Evolutionary conservation across 371 early-diverging fungal species (phyloP), one percentile per base, ranked within the genome.

Genomic region (Mucor lusitanicus): DNA sequence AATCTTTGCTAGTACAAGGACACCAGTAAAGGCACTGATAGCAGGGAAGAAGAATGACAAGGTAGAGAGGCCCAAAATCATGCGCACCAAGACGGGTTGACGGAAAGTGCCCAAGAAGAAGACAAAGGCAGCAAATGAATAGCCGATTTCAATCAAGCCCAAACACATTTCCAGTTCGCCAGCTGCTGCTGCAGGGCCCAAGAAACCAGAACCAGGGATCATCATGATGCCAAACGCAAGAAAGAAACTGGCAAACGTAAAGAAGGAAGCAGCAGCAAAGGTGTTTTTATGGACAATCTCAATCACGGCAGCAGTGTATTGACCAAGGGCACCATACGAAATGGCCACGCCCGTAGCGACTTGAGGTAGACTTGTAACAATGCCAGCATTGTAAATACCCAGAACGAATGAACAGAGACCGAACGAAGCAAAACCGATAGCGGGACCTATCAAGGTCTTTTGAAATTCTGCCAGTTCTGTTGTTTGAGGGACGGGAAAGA

Each of bases 191-290:
- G 68, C 67, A 12, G 68, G 57, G 3, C 56, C 67, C 25, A 76
- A 39, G 23, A 76, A 71, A 8, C 76, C 79, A 17, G 69, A 50
- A 7, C 55, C 21, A 19, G 67, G 68, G 21, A 60, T 33, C 53
- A 79, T 69, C 74, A 79, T 71, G 30, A 76, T 72, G 39, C 74
- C 74, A 30, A 72, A 79, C 3, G 79, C 54, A n/a, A 79, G 68
- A 37, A 65, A 79, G 59, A 79, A 79, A n/a, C 79, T 70, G 35
- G 72, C 61, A 58, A 70, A 76, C n/a, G 74, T 71, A 13, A 61
- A 19, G 32, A 79, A 69, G 8, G 70, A 54, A 13, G 72, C 67
- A 12, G 69, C 79, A 55, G 56, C 40, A 54, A 69, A 76, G 12
- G 71, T 62, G 54, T 79, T 72, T 25, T 74, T 74, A 15, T 65